Evolutionary conservation across 78 protist species (phyloP).

Genomic region (Tieghemostelium lacteum): DNA sequence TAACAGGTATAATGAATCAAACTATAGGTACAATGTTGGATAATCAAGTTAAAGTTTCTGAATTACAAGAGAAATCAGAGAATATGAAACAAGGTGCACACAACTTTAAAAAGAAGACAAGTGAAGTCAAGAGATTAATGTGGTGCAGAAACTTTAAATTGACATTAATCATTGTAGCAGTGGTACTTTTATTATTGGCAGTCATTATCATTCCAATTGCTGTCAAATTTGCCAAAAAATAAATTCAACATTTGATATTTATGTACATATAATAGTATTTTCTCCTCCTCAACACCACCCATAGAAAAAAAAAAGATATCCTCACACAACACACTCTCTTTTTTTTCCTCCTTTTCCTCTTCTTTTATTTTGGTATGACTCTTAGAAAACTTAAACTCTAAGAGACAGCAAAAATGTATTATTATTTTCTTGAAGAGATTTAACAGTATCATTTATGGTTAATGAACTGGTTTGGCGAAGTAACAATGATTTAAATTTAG

Average conservation of each 20-base stretch:
- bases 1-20: conserved; percentile 51
- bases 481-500: conserved; percentile 24
- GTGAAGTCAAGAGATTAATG: conserved; percentile 59
- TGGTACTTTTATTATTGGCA: conserved; percentile 30
- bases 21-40: conserved; percentile 65
- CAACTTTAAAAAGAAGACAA: conserved; percentile 58
- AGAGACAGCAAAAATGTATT: too few relatives aligned
- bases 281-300: background rate
- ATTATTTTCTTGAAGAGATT: background rate
- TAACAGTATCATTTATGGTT: background rate
- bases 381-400: too few relatives aligned
- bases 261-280: background rate
- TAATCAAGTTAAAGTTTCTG: conserved; percentile 71
- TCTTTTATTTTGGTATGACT: background rate
- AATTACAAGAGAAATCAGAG: conserved; percentile 41
- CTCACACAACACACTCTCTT: background rate
- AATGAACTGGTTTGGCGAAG: background rate
- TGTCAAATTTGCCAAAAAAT: conserved; percentile 48
- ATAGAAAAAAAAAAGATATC: background rate
- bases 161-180: conserved; percentile 39
- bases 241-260: too few relatives aligned
- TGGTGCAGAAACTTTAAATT: conserved; percentile 76
- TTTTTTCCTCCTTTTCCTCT: background rate
- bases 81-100: conserved; percentile 70
- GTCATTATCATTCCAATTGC: conserved; percentile 70